Conservation (phyloP, 805 yeast species). For the Lipomyces yamadae region DNA sequence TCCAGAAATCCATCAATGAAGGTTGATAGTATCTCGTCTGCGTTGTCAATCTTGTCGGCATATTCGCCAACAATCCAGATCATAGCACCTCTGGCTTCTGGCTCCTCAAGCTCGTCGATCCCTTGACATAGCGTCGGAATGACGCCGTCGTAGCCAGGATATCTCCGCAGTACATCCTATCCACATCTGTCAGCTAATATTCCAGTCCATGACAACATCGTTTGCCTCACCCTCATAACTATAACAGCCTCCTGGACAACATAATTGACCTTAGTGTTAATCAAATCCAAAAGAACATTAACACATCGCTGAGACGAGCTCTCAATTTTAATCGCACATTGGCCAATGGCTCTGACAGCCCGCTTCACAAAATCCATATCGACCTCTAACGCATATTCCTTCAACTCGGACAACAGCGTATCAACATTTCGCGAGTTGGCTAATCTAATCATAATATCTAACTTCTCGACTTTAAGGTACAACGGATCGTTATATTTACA, state of each 20-base stretch:
- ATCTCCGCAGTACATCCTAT: slow-evolving; percentile 44
- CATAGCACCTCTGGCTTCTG: slow-evolving; percentile 77
- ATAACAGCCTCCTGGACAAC: slow-evolving; percentile 81
- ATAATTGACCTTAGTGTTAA: slow-evolving; percentile 70
- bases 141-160: slow-evolving; percentile 63
- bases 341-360: slow-evolving; percentile 88
- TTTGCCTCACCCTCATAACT: slow-evolving; percentile 55
- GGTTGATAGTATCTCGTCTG: slow-evolving; percentile 48
- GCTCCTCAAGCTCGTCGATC: slow-evolving; percentile 68
- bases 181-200: slow-evolving; percentile 1
- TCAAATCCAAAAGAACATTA: slow-evolving; percentile 63
- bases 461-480: slow-evolving; percentile 92
- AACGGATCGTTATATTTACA: slow-evolving; percentile 88
- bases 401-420: slow-evolving; percentile 72
- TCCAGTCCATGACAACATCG: background rate
- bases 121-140: slow-evolving; percentile 53
- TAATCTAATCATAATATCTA: slow-evolving; percentile 80
- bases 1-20: slow-evolving; percentile 59
- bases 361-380: slow-evolving; percentile 88
- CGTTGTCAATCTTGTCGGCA: slow-evolving; percentile 56
- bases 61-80: slow-evolving; percentile 87
- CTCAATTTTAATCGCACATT: slow-evolving; percentile 78
- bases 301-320: slow-evolving; percentile 69
- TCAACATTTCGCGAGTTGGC: slow-evolving; percentile 69
- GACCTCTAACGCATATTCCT: slow-evolving; percentile 79